These are phyloP conservation scores for Bipolaris victoriae DNA, from an alignment of 2,329 filamentous ascomycete species.

Conservation along the genomic window DNA sequence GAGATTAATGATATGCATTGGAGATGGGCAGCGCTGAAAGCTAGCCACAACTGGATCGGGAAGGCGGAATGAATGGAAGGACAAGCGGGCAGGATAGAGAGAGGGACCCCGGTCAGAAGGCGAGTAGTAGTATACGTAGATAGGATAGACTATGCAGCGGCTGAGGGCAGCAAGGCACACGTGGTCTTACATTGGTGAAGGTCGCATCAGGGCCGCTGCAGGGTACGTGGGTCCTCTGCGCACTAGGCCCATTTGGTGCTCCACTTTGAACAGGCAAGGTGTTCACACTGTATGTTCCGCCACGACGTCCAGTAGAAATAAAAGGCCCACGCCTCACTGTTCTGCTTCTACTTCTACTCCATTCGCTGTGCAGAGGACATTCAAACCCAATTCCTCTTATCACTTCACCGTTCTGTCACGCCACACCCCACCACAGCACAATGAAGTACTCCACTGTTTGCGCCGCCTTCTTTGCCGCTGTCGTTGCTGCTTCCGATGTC, in stretches of 20 bases:
- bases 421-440: slow-evolving; percentile 22
- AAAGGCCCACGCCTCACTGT: slow-evolving; percentile 25
- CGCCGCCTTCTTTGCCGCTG: slow-evolving; percentile 59
- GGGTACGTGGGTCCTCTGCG: slow-evolving; percentile 4
- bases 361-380: slow-evolving; percentile 27
- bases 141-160: slow-evolving; percentile 11
- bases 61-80: slow-evolving; percentile 1
- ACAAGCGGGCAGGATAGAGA: slow-evolving; percentile 2
- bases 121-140: slow-evolving; percentile 2
- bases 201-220: slow-evolving; percentile 10
- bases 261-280: slow-evolving; percentile 12
- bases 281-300: slow-evolving; percentile 19
- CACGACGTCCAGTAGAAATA: slow-evolving; percentile 31
- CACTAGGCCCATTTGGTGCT: slow-evolving; percentile 7
- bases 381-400: slow-evolving; percentile 8
- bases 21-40: slow-evolving; percentile 18
- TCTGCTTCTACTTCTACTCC: slow-evolving; percentile 25
- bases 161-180: slow-evolving; percentile 21
- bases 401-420: slow-evolving; percentile 1
- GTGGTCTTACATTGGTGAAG: slow-evolving; percentile 30
- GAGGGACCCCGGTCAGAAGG: slow-evolving; percentile 2
- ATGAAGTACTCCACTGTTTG: slow-evolving; percentile 48
- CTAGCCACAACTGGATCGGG: slow-evolving; percentile 21
- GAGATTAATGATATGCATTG: slow-evolving; percentile 37
- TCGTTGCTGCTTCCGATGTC: slow-evolving; percentile 77